Conservation (phyloP, 1,284 basidiomycete genomes). For the Rhodotorula glutinis region DNA sequence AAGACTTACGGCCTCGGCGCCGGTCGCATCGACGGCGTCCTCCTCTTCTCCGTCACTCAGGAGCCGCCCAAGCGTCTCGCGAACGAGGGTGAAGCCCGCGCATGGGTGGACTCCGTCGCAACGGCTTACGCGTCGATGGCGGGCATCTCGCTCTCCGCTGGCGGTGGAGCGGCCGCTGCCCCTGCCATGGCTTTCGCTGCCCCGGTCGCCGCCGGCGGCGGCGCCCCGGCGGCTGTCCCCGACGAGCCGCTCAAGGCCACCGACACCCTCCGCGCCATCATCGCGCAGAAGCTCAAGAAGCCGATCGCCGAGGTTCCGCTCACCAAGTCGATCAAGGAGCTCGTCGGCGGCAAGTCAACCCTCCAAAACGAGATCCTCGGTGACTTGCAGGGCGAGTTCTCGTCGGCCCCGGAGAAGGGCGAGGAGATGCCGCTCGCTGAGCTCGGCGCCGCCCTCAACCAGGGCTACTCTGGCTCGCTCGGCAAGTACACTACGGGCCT, state of each 20-base stretch:
- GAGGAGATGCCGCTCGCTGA: conserved; percentile 95
- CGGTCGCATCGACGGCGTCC: conserved; percentile 80
- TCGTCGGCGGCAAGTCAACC: conserved; percentile 97
- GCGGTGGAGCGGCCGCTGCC: conserved; percentile 51
- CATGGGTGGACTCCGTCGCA: conserved; percentile 86
- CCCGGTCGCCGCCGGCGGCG: conserved; percentile 54
- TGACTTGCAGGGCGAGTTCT: conserved; percentile 48
- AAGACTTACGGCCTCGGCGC: conserved; percentile 94
- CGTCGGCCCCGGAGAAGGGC: conserved; percentile 92
- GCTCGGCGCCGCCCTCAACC: conserved; percentile 77
- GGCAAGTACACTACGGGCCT: conserved; percentile 93
- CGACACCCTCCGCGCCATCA: conserved; percentile 82
- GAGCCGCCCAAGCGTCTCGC: conserved; percentile 92
- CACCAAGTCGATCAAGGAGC: conserved; percentile 96
- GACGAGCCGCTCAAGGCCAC: conserved; percentile 88
- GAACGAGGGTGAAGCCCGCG: conserved; percentile 86
- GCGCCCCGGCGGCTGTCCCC: conserved; percentile 71
- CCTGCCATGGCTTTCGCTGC: conserved; percentile 50
- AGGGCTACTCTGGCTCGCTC: conserved; percentile 76
- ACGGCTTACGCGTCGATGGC: conserved; percentile 78
- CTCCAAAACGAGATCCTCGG: conserved; percentile 52
- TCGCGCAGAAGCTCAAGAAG: conserved; percentile 99
- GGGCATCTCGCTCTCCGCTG: conserved; percentile 75
- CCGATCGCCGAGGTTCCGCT: conserved; percentile 79
- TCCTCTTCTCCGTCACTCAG: conserved; percentile 83